phyloP scores from a whole-genome alignment of 1,284 basidiomycete genomes.

The Ustilago nuda region DNA sequence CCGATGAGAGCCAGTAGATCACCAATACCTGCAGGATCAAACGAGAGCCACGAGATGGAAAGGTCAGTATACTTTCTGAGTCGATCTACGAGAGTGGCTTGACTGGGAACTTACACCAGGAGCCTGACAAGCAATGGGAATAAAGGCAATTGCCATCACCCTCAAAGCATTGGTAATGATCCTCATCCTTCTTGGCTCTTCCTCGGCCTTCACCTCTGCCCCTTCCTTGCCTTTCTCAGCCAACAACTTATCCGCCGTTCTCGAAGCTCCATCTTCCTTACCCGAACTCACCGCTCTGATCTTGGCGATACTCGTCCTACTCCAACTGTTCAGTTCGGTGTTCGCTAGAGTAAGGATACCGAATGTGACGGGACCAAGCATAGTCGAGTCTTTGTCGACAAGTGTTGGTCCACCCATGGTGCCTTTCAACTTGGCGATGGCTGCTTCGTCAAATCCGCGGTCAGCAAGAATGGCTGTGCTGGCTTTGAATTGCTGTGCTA shows the following conservation, averaged over 20 bases:
- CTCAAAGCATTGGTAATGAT: conserved; percentile 77
- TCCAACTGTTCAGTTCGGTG: conserved; percentile 61
- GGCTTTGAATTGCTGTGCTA: conserved; percentile 53
- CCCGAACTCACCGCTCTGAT: conserved; percentile 26
- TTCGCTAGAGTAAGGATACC: conserved; percentile 63
- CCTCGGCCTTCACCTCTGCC: conserved; percentile 24
- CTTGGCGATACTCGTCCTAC: conserved; percentile 43
- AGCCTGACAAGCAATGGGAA: conserved; percentile 79
- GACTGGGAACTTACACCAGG: conserved; percentile 77
- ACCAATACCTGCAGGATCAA: conserved; percentile 76
- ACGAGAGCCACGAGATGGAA: background rate
- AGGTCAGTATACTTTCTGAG: background rate
- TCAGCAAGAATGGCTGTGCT: conserved; percentile 55
- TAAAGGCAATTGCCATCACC: conserved; percentile 77
- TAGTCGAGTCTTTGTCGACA: conserved; percentile 58
- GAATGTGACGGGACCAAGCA: conserved; percentile 59
- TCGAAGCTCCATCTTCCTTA: conserved; percentile 24
- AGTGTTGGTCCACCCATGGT: conserved; percentile 63
- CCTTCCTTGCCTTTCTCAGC: background rate
- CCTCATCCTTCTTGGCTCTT: conserved; percentile 67
- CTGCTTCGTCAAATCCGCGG: conserved; percentile 57
- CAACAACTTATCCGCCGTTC: conserved; percentile 33
- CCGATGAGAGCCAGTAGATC: conserved; percentile 86
- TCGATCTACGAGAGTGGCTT: background rate
- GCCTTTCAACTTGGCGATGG: conserved; percentile 50